Conservation (phyloP, 2,329 filamentous ascomycete genomes). For the Fusarium beomiforme region DNA sequence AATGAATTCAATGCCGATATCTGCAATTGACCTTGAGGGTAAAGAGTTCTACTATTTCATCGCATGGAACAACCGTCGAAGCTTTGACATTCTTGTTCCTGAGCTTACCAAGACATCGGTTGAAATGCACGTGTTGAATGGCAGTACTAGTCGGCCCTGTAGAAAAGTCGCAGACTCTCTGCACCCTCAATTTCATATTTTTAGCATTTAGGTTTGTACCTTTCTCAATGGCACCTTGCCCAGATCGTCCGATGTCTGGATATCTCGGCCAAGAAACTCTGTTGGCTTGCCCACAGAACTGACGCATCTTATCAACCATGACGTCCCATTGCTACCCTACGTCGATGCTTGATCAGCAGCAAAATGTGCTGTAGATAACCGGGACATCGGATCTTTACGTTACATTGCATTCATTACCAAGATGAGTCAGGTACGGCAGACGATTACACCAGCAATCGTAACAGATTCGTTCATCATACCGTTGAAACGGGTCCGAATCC, state of each 20-base stretch:
- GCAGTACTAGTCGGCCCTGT: not conserved
- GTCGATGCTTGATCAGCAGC: conserved; percentile 5
- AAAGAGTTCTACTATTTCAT: not conserved
- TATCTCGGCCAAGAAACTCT: not conserved
- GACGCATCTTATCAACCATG: conserved; percentile 23
- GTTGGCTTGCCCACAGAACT: not conserved
- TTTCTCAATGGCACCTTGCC: not conserved
- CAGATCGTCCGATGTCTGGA: not conserved
- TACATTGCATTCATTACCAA: not conserved
- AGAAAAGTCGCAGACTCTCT: not conserved
- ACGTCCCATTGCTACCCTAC: conserved; percentile 30
- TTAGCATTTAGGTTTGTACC: not conserved
- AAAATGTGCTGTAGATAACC: not conserved
- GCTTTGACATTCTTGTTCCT: not conserved
- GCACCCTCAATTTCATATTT: not conserved
- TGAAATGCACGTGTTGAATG: not conserved
- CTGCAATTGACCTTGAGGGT: not conserved
- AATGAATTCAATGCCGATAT: not conserved
- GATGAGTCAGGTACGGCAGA: not conserved
- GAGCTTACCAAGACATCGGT: not conserved
- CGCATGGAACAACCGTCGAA: not conserved
- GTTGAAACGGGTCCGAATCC: not conserved
- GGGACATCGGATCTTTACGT: conserved; percentile 3
- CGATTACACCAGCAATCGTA: not conserved
- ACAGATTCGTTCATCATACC: not conserved